Base-by-base conservation (phyloP, 2,329 filamentous ascomycete genomes). In the Pyricularia pennisetigena region DNA sequence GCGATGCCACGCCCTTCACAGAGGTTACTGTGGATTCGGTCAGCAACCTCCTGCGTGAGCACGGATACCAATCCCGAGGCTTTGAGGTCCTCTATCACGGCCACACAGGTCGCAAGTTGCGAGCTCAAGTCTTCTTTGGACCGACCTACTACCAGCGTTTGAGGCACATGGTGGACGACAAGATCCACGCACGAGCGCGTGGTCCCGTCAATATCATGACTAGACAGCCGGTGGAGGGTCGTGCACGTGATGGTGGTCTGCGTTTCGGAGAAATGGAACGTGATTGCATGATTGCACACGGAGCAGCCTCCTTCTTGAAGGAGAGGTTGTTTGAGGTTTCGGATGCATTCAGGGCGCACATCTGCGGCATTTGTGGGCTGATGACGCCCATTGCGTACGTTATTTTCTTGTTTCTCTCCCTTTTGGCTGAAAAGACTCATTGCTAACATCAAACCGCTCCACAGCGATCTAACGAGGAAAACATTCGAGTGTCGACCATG, bases 181-280 rank as follows among this genome's bases (percentile, higher is more conserved):
- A 99, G 86, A 99, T 99, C 74, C 95, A 99, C 81, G 96, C 95
- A n/a, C 91, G 96, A 80, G 95, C 96, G 16, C 90, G 95, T 77
- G 95, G 96, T 49, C 95, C 95, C 0, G 92, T 97, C 26, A 95
- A 99, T 81, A 99, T 99, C 75, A 87, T 99, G 82, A 99, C 95
- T 2, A 86, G 96, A 69, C 95, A 99, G 79, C 95, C 95, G 23
- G 95, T 99, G 16, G 95, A 99, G 81, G 95, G 95, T 90, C 92
- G 96, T 87, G 95, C 95, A 3, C 86, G 96, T 80, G 96, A 99
- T 78, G 95, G 95, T 86, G 95, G 95, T 83, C 86, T 99, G 63
- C 94, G 96, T 77, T 99, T 99, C 88, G 95, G 95, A 89, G 95
- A 99, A 85, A 99, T 99, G 95, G 96, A 99, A 81, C 94, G 96